Base-by-base conservation (phyloP, 1,284 basidiomycete species). In the Filobasidium uniguttulatum region DNA sequence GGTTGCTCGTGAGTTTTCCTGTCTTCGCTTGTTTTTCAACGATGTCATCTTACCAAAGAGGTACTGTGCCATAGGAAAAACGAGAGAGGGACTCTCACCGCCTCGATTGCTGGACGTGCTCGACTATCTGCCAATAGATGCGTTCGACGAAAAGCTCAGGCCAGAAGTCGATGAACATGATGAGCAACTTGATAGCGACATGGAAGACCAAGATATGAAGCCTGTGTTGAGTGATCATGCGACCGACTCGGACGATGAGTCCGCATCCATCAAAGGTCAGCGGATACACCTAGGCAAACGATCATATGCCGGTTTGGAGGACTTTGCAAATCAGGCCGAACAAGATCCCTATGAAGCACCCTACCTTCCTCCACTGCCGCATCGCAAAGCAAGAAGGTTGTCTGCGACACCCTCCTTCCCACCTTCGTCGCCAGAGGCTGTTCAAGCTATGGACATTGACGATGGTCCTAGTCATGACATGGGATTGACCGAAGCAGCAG, bases 111-210 rank as follows among this genome's bases (percentile, higher is more conserved):
- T 56, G 17, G 64, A 66, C 29, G 44, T 56, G 17, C 62, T 66
- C 35, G 59, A 58, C 10, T 62, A 66, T 53, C 44, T 64, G 1
- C 64, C 64, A 3, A 56, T 67, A 53, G 64, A 66, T n/a, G n/a
- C n/a, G 48, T 53, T 63, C n/a, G 52, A 65, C 1, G 63, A 65
- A 35, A 63, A 66, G 54, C 36, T 43, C 7, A 54, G 55, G 6
- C 41, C 22, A 1, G 43, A 57, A 8, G 50, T 58, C 5, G 62
- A 65, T n/a, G 64, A 64, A 9, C 62, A 65, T 34, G 64, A 66
- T 45, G 64, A 64, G 50, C 43, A 63, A 35, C 64, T 63, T 67
- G 53, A 58, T n/a, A n/a, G n/a, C n/a, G n/a, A n/a, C n/a, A n/a
- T n/a, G n/a, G n/a, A n/a, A n/a, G n/a, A n/a, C n/a, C n/a, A n/a